Conservation (phyloP, 768 basidiomycete species). For the Boletus huronensis region DNA sequence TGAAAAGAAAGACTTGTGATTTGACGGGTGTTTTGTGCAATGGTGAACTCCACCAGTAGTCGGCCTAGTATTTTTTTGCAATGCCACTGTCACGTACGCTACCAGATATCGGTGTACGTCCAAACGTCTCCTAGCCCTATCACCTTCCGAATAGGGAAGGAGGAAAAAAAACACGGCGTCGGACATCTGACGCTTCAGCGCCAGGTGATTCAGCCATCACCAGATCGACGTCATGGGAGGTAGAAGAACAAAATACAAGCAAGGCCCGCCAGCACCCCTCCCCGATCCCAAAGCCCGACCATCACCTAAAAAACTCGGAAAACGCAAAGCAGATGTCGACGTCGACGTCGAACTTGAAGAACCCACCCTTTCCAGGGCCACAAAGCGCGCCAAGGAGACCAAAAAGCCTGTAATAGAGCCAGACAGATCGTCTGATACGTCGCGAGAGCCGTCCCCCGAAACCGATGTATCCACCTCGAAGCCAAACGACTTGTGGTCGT, state of each 20-base stretch:
- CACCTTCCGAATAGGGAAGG: slow-evolving; percentile 24
- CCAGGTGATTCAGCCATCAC: background rate
- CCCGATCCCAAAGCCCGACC: slow-evolving; percentile 33
- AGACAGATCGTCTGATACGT: slow-evolving; percentile 29
- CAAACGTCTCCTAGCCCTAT: no score
- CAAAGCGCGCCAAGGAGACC: slow-evolving; percentile 37
- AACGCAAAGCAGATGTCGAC: slow-evolving; percentile 62
- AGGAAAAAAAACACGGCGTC: slow-evolving; percentile 17
- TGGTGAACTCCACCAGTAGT: background rate
- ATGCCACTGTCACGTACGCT: background rate
- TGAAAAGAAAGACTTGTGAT: slow-evolving; percentile 31
- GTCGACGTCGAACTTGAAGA: slow-evolving; percentile 29
- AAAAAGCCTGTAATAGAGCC: slow-evolving; percentile 20
- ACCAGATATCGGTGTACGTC: background rate
- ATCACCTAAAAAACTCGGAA: slow-evolving; percentile 59
- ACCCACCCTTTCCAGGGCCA: slow-evolving; percentile 25
- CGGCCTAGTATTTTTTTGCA: background rate
- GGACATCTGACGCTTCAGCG: background rate
- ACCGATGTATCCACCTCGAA: slow-evolving; percentile 19
- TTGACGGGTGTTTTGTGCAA: background rate
- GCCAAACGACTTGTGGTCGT: slow-evolving; percentile 33
- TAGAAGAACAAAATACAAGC: slow-evolving; percentile 82
- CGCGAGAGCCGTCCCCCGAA: slow-evolving; percentile 46
- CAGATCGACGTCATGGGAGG: slow-evolving; percentile 62
- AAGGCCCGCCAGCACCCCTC: slow-evolving; percentile 63